A percentile compares a stretch with the other conserved stretches of the same genome.
Conservation (phyloP, 768 basidiomycete species). For the Phlebiopsis gigantea region DNA sequence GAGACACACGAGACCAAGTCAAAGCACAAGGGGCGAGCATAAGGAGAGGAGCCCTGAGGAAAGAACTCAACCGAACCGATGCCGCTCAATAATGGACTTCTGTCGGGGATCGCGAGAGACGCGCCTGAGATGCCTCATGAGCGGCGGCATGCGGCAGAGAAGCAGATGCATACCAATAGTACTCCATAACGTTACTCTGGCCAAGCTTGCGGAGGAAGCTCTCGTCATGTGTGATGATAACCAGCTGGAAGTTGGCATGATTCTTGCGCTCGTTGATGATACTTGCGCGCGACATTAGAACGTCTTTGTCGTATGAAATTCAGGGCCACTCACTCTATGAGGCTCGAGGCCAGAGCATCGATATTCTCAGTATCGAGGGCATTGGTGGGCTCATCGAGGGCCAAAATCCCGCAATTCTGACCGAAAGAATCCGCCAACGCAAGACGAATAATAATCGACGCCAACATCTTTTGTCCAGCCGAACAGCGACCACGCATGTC, state of each 20-base stretch:
- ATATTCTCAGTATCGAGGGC: constrained; percentile 96
- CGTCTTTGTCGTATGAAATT: constrained; percentile 1
- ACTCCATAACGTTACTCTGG: constrained; percentile 88
- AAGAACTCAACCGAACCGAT: constrained; percentile 49
- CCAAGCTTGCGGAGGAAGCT: constrained; percentile 89
- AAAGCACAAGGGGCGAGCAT: neutral
- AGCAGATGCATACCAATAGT: constrained; percentile 63
- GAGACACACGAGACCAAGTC: neutral
- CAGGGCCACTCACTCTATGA: constrained; percentile 71
- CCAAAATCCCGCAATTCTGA: constrained; percentile 95
- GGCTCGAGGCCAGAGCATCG: constrained; percentile 84
- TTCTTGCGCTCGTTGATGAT: constrained; percentile 91
- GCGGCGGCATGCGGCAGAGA: neutral
- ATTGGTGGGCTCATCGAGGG: constrained; percentile 97
- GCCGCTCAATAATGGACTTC: constrained; percentile 73
- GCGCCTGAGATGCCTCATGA: constrained; percentile 48
- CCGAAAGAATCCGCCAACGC: constrained; percentile 97
- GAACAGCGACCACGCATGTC: constrained; percentile 99
- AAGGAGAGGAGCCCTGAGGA: neutral
- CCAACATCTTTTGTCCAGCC: constrained; percentile 98
- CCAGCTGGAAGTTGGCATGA: constrained; percentile 91
- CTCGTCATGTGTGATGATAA: constrained; percentile 97
- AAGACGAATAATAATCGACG: constrained; percentile 95
- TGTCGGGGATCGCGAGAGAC: constrained; percentile 56
- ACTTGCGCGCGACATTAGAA: constrained; percentile 32